A percentile compares a stretch with the other conserved stretches of the same genome.
phyloP scores from a whole-genome alignment of 495 filamentous ascomycete genomes.

The Tuber calosporum region DNA sequence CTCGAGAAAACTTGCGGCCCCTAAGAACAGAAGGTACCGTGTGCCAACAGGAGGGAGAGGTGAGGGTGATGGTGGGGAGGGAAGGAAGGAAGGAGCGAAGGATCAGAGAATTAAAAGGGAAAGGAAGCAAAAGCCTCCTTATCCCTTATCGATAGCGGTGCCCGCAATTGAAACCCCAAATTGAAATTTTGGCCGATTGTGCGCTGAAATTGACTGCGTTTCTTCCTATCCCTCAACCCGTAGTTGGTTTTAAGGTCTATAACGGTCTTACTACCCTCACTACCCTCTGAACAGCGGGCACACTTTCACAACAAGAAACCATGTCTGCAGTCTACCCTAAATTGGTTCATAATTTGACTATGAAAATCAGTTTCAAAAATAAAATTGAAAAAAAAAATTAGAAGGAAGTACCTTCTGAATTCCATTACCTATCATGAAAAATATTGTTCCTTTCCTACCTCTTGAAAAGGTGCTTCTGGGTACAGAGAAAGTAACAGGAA shows the following conservation, averaged over 20 bases:
- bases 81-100: background rate
- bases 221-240: background rate
- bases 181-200: background rate
- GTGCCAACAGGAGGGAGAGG: background rate
- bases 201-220: background rate
- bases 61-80: slow-evolving; percentile 6
- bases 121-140: background rate
- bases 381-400: background rate
- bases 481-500: too few relatives aligned
- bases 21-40: background rate
- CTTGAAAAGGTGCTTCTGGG: too few relatives aligned
- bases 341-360: background rate
- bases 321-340: background rate
- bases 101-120: background rate
- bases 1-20: background rate
- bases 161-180: background rate
- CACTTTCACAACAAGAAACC: background rate
- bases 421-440: too few relatives aligned
- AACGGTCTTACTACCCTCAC: background rate
- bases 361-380: background rate
- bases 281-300: background rate
- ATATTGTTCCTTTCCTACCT: too few relatives aligned
- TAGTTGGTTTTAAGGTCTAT: background rate
- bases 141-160: background rate
- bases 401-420: too few relatives aligned